Percentiles rank a stretch among this genome's conserved stretches.
phyloP scores from a whole-genome alignment of 257 asterid species.

The Ilex aquifolium region DNA sequence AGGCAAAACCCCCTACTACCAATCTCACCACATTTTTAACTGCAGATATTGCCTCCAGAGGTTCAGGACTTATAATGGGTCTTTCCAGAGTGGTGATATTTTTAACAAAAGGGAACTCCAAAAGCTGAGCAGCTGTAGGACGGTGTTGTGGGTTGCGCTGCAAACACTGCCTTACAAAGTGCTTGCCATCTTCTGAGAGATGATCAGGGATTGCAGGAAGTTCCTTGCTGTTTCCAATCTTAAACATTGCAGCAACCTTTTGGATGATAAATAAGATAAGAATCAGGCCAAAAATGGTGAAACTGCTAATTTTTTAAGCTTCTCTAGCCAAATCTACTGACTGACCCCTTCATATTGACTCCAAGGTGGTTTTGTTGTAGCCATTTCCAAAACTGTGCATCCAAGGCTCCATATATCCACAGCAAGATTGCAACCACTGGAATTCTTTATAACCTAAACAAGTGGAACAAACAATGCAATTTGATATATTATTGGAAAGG shows the following conservation, averaged over 20 bases:
- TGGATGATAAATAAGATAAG: conserved; percentile 10
- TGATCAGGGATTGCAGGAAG: conserved; percentile 48
- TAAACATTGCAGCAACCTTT: conserved; percentile 51
- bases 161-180: conserved; percentile 51
- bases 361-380: conserved; percentile 69
- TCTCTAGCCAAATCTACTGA: conserved; percentile 1
- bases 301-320: too few relatives aligned
- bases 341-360: conserved; percentile 63
- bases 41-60: not conserved
- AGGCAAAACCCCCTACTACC: not conserved
- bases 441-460: conserved; percentile 40
- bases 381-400: conserved; percentile 72
- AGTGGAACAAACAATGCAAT: conserved; percentile 1
- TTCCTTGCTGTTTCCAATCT: conserved; percentile 48
- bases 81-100: not conserved
- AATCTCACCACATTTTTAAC: not conserved
- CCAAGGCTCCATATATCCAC: conserved; percentile 85
- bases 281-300: not conserved
- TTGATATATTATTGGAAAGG: conserved; percentile 8
- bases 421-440: conserved; percentile 42
- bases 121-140: conserved; percentile 53
- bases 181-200: conserved; percentile 51
- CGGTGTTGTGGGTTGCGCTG: conserved; percentile 47
- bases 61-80: not conserved
- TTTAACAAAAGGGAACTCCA: conserved; percentile 47